Evolutionary conservation across 768 basidiomycete genomes (phyloP), one percentile per base, ranked within the genome.

Genomic region (Tricholoma sp.): DNA sequence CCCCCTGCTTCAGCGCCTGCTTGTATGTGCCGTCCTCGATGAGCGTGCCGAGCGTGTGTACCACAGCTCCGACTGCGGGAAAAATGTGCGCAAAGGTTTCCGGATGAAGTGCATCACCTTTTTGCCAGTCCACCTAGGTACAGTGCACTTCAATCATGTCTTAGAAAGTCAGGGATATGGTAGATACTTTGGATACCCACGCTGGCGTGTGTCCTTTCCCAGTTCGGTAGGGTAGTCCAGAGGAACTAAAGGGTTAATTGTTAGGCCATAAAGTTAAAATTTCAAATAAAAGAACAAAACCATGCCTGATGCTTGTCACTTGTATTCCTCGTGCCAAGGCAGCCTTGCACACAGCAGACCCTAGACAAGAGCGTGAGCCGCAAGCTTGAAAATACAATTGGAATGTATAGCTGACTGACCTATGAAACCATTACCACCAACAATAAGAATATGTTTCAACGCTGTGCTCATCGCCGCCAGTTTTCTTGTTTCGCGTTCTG

Each of bases 371-470:
- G 48, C 55, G 50, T 56, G 39, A 62, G 41, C 12, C 28, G 37
- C 18, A 47, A 42, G 51, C 34, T 33, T 13, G 15, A 17, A 58
- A 2, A 24, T 24, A 24, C 28, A 28, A 28, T n/a, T n/a, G n/a
- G n/a, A n/a, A n/a, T n/a, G n/a, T n/a, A n/a, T 18, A 28, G 20
- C 8, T 31, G 44, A 52, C 57, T 24, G 61, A 90, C 95, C 96
- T 65, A 99, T 85, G 76, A 97, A 98, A 5, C 97, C 97, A 74
- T 97, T 97, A 45, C 97, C 97, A n/a, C 97, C 97, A 1, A 98
- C 82, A 41, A 99, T 93, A n/a, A 98, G 83, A 36, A 98, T 80
- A 65, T 78, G 88, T 53, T 76, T 80, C 52, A 76, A 55, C 20
- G 76, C 57, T 33, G 68, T 54, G 56, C 63, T 71, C 74, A 75